A percentile compares a stretch with the other conserved stretches of the same genome.
Evolutionary conservation across 2,329 filamentous ascomycete species (phyloP).

Genomic region (Penicillium polonicum): DNA sequence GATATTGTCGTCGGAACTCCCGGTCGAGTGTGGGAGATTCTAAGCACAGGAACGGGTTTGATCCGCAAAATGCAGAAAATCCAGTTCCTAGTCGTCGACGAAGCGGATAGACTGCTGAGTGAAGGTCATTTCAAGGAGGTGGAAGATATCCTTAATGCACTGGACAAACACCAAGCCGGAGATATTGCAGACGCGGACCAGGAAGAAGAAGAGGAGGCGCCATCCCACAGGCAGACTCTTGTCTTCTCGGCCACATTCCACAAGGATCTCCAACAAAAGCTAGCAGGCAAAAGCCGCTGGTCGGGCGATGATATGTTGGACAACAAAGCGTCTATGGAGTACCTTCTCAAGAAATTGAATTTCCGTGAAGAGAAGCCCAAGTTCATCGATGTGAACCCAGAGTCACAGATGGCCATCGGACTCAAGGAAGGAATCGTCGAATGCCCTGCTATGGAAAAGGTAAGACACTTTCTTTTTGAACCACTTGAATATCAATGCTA

Average conservation of each 20-base stretch:
- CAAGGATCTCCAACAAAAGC: constrained; percentile 84
- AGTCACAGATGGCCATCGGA: constrained; percentile 80
- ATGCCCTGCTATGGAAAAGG: constrained; percentile 90
- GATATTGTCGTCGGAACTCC: constrained; percentile 94
- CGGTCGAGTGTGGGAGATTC: constrained; percentile 89
- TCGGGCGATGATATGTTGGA: constrained; percentile 60
- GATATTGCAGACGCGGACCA: constrained; percentile 31
- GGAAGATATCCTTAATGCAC: constrained; percentile 76
- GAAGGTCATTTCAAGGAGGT: constrained; percentile 95
- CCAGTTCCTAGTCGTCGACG: constrained; percentile 83
- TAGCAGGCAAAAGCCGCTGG: constrained; percentile 71
- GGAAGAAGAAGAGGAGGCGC: constrained; percentile 46
- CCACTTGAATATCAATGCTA: background rate
- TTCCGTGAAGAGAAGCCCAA: constrained; percentile 82
- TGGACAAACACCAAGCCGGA: constrained; percentile 64
- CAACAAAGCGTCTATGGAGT: constrained; percentile 83
- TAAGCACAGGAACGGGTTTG: constrained; percentile 70
- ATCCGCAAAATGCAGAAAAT: constrained; percentile 70
- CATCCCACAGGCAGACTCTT: constrained; percentile 69
- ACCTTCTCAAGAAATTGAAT: constrained; percentile 83
- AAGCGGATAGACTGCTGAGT: constrained; percentile 87
- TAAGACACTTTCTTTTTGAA: constrained; percentile 34
- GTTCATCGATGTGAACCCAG: constrained; percentile 88
- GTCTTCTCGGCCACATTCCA: constrained; percentile 98
- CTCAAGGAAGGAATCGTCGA: constrained; percentile 89